Percentiles rank a stretch among this genome's conserved stretches.
Conservation (phyloP, 2,329 filamentous ascomycete genomes). For the Aureobasidium sp. region DNA sequence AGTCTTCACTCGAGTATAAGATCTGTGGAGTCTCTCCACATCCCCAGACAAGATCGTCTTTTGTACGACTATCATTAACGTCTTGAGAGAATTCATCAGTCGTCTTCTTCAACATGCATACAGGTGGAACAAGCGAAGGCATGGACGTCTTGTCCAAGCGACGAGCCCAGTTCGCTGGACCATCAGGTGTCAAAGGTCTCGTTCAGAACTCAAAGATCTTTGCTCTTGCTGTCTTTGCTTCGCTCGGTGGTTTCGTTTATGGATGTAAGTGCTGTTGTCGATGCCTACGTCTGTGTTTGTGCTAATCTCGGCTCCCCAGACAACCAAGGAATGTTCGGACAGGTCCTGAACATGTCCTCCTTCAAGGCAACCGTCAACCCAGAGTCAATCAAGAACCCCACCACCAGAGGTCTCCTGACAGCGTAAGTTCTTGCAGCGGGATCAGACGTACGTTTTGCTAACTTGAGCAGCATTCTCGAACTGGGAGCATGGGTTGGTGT, state of each 20-base stretch:
- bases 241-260: conserved; percentile 25
- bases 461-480: conserved; percentile 52
- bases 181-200: conserved; percentile 22
- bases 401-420: conserved; percentile 14
- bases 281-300: not conserved
- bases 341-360: conserved; percentile 23
- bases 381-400: conserved; percentile 8
- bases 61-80: not conserved
- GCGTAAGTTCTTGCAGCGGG: not conserved
- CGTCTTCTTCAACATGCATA: conserved; percentile 3
- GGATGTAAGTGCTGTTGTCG: conserved; percentile 20
- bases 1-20: conserved; percentile 1
- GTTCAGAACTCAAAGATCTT: conserved; percentile 22
- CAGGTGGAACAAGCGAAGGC: not conserved
- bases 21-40: not conserved
- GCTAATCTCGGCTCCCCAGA: conserved; percentile 14
- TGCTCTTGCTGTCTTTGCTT: conserved; percentile 24
- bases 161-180: conserved; percentile 22
- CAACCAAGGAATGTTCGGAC: conserved; percentile 25
- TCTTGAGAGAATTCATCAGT: not conserved
- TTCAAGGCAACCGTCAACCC: conserved; percentile 18
- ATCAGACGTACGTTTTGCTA: not conserved
- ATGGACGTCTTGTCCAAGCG: conserved; percentile 20
- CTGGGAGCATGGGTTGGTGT: conserved; percentile 72
- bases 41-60: not conserved